Percentiles rank a stretch among this genome's conserved stretches.
Conservation (phyloP, 2,329 filamentous ascomycete species). For the Ophiocordyceps unilateralis region DNA sequence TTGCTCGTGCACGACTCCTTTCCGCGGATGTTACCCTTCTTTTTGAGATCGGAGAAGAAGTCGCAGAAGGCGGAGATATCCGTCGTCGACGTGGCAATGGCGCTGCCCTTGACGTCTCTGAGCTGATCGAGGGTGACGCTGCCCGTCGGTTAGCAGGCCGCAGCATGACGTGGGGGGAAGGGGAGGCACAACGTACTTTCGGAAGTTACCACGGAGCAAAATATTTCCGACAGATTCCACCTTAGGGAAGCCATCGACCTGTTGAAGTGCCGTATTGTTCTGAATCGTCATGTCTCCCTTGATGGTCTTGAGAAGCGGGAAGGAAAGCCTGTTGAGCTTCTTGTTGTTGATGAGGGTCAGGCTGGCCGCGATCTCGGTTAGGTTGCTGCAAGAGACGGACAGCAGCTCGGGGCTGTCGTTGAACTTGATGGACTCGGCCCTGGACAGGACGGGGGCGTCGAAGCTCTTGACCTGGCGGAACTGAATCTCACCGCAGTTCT, state of each 20-base stretch:
- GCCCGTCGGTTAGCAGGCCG: background rate
- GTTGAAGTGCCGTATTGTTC: conserved; percentile 66
- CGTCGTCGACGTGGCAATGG: conserved; percentile 50
- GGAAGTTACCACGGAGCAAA: conserved; percentile 71
- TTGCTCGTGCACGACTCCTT: conserved; percentile 29
- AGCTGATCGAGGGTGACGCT: conserved; percentile 57
- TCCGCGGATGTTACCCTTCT: conserved; percentile 25
- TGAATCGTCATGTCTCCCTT: conserved; percentile 69
- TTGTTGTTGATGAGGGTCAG: conserved; percentile 48
- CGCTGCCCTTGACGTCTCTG: conserved; percentile 51
- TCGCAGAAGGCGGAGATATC: conserved; percentile 37
- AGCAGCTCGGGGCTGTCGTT: conserved; percentile 61
- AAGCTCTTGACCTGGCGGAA: conserved; percentile 65
- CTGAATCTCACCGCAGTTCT: conserved; percentile 30
- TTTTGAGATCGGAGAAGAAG: conserved; percentile 28
- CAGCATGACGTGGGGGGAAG: background rate
- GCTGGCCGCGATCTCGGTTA: conserved; percentile 40
- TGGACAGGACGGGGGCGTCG: conserved; percentile 52
- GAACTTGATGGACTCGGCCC: conserved; percentile 59
- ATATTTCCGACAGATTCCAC: conserved; percentile 66
- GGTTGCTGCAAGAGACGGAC: conserved; percentile 37
- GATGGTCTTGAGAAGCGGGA: conserved; percentile 50
- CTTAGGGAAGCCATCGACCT: conserved; percentile 48
- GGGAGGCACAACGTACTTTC: conserved; percentile 41
- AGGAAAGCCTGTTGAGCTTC: conserved; percentile 53